Evolutionary conservation across 306 rosid genomes (phyloP), one percentile per base, ranked within the genome.

Genomic region (Senna tora): DNA sequence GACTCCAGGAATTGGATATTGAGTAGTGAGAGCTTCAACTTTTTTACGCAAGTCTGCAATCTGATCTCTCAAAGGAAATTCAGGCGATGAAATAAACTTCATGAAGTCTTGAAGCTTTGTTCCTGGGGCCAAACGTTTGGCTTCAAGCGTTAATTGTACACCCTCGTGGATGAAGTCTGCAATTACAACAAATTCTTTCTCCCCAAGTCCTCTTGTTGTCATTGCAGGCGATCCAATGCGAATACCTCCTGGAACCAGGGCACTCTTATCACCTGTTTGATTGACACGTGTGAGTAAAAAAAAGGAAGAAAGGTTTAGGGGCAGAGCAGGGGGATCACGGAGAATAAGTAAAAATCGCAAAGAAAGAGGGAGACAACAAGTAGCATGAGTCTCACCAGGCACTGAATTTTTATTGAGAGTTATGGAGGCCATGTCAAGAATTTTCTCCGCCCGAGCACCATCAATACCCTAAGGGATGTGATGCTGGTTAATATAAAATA

Each of bases 161-260:
- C 98, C 98, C 85, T 89, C 98, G 0, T 94, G 93, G 77, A 94
- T 86, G 33, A 84, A 82, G 77, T 94, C 95, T 6, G 97, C 97
- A 56, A 85, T 63, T 16, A 82, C 73, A 43, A 73, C 34, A 52
- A 94, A 94, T n/a, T 91, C 92, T 74, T 78, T 84, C 85, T 86
- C 95, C 1, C 84, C 76, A 69, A 94, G 83, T 80, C 98, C 97
- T 73, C 98, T 85, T 12, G 97, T 94, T 47, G 97, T 91, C 98
- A 94, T 91, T 33, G 98, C 98, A 41, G 98, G 98, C 10, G 98
- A 75, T 13, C 98, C 98, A 2, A 94, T 94, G 74, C 98, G 98
- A 53, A 94, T 94, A 62, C 98, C 98, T 14, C 98, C 98, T 0
- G 97, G 98, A 65, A 93, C 90, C 34, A 86, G 77, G 59, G 97